Percentiles rank a stretch among this genome's conserved stretches.
These are phyloP conservation scores for Cryptococcus sp. DNA, from an alignment of 1,284 basidiomycete species.

Conservation along the genomic window DNA sequence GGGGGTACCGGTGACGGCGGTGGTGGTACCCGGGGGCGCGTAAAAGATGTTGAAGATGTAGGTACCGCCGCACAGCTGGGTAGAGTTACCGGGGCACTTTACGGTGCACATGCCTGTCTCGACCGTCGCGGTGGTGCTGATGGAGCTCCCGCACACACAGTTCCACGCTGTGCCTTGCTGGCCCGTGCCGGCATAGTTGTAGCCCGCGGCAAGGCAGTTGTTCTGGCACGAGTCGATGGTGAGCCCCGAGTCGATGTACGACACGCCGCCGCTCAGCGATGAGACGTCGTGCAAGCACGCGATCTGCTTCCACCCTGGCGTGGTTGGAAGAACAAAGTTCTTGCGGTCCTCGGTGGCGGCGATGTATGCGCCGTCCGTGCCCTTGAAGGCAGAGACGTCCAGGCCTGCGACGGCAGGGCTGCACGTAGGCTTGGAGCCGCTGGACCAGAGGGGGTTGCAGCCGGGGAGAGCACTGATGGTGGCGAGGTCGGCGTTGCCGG, in stretches of 20 bases:
- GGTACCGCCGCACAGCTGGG: slow-evolving; percentile 27
- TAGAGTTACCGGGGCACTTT: slow-evolving; percentile 30
- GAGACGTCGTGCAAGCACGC: slow-evolving; percentile 10
- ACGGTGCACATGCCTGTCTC: slow-evolving; percentile 28
- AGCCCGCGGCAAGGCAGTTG: slow-evolving; percentile 14
- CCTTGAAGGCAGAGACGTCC: slow-evolving; percentile 18
- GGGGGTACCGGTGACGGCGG: background rate
- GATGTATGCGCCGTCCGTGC: slow-evolving; percentile 22
- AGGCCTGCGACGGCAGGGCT: slow-evolving; percentile 13
- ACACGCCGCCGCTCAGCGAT: background rate
- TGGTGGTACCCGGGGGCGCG: background rate
- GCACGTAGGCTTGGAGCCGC: slow-evolving; percentile 24
- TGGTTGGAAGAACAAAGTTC: background rate
- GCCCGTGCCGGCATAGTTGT: slow-evolving; percentile 15
- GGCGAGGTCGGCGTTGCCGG: slow-evolving; percentile 23
- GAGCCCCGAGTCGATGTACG: background rate
- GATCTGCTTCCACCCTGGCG: slow-evolving; percentile 7
- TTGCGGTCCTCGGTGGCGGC: slow-evolving; percentile 3
- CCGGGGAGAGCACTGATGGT: slow-evolving; percentile 24
- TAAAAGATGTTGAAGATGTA: slow-evolving; percentile 11
- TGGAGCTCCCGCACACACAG: slow-evolving; percentile 26
- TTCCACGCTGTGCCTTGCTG: slow-evolving; percentile 14
- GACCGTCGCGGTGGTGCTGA: slow-evolving; percentile 17
- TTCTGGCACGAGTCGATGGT: slow-evolving; percentile 14
- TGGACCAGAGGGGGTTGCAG: slow-evolving; percentile 26